These are phyloP conservation scores for Beauveria asiatica DNA, from an alignment of 2,329 filamentous ascomycete genomes.

Conservation along the genomic window DNA sequence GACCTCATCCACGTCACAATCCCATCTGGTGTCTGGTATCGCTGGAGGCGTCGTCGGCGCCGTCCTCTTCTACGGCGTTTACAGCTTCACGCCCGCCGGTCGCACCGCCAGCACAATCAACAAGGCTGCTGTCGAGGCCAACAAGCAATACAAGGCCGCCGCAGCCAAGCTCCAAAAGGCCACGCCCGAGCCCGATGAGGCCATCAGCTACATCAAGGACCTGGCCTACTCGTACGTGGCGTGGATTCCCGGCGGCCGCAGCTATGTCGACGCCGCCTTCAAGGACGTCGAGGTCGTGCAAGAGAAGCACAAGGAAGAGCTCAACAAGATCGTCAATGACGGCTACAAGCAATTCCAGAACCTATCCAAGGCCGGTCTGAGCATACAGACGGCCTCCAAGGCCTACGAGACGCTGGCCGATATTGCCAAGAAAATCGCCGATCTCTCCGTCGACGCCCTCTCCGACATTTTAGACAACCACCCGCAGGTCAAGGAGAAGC, in stretches of 20 bases:
- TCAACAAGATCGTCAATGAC: constrained; percentile 58
- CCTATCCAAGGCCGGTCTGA: constrained; percentile 50
- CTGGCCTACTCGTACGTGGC: constrained; percentile 60
- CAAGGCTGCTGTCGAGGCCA: constrained; percentile 43
- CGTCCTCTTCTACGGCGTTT: constrained; percentile 33
- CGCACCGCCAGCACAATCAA: constrained; percentile 34
- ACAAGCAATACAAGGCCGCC: constrained; percentile 51
- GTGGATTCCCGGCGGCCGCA: constrained; percentile 62
- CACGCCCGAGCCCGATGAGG: constrained; percentile 58
- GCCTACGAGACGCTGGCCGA: constrained; percentile 56
- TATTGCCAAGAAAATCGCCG: constrained; percentile 48
- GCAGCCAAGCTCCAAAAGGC: constrained; percentile 52
- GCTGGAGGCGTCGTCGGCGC: constrained; percentile 37
- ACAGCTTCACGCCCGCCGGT: constrained; percentile 36
- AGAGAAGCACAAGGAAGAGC: constrained; percentile 59
- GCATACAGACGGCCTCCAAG: constrained; percentile 51
- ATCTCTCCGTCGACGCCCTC: constrained; percentile 53
- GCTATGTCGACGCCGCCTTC: constrained; percentile 62
- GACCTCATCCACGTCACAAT: constrained; percentile 19
- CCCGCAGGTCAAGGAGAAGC: constrained; percentile 61
- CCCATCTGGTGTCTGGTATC: constrained; percentile 32
- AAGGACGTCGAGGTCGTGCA: constrained; percentile 61
- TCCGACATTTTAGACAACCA: constrained; percentile 64
- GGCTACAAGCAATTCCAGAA: constrained; percentile 60
- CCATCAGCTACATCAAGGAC: constrained; percentile 55